These are phyloP conservation scores for Aspergillus neotritici DNA, from an alignment of 2,329 filamentous ascomycete species.

Conservation along the genomic window DNA sequence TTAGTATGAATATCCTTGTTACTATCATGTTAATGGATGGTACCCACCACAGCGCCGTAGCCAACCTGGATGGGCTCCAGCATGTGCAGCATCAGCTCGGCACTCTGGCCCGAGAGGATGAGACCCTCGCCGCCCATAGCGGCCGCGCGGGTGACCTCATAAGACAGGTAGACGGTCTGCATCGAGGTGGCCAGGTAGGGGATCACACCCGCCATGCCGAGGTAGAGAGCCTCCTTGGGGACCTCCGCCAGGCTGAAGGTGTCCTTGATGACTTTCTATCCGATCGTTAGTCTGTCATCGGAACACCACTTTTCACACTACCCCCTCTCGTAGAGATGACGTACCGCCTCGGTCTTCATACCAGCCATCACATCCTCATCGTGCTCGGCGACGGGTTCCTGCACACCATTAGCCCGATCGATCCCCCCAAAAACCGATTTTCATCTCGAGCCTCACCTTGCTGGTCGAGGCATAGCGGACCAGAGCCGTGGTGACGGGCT, in stretches of 20 bases:
- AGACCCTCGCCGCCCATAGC: constrained; percentile 53
- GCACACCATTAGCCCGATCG: not conserved
- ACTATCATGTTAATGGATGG: not conserved
- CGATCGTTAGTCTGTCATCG: no score
- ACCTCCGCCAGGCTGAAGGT: constrained; percentile 62
- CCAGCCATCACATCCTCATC: constrained; percentile 49
- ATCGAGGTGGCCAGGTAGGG: constrained; percentile 82
- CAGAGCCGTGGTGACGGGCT: constrained; percentile 44
- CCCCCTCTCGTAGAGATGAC: constrained; percentile 18
- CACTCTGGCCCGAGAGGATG: constrained; percentile 64
- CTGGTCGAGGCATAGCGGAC: constrained; percentile 44
- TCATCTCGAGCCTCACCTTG: constrained; percentile 41
- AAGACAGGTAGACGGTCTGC: constrained; percentile 74
- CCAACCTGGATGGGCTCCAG: constrained; percentile 85
- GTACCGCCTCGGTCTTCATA: constrained; percentile 55
- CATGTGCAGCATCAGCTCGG: constrained; percentile 64
- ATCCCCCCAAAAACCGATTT: no score
- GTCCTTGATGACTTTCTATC: constrained; percentile 59
- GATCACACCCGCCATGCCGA: constrained; percentile 71
- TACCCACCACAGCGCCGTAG: constrained; percentile 74
- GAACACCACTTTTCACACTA: no score
- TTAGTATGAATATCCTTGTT: constrained; percentile 2
- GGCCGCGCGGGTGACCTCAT: constrained; percentile 68
- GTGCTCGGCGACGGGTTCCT: constrained; percentile 32
- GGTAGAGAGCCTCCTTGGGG: constrained; percentile 60